Conservation (phyloP, 352 stramenopile genomes). For the Globisporangium solare region DNA sequence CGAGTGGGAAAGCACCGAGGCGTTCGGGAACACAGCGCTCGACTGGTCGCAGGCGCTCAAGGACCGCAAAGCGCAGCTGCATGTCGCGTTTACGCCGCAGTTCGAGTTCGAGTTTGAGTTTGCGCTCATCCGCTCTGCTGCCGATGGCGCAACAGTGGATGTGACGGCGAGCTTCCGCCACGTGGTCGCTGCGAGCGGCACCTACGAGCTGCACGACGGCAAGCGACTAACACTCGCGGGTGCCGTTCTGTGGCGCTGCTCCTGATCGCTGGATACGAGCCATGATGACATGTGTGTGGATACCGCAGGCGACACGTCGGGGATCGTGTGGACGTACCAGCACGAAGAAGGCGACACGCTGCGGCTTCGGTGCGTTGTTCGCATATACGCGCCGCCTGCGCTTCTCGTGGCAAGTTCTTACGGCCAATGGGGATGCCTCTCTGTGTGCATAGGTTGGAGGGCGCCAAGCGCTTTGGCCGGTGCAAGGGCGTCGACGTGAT, state of each 20-base stretch:
- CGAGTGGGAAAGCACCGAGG: slow-evolving; percentile 60
- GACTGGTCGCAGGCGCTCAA: slow-evolving; percentile 76
- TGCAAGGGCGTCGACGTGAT: slow-evolving; percentile 85
- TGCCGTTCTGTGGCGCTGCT: slow-evolving; percentile 8
- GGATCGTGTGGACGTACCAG: slow-evolving; percentile 63
- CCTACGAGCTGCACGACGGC: slow-evolving; percentile 25
- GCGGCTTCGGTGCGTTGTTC: slow-evolving; percentile 36
- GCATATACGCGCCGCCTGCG: too few relatives aligned
- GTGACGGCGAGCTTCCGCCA: slow-evolving; percentile 51
- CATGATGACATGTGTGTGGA: too few relatives aligned
- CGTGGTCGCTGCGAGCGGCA: slow-evolving; percentile 37
- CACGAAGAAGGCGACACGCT: slow-evolving; percentile 63
- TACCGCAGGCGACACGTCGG: slow-evolving; percentile 34
- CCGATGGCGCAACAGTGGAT: slow-evolving; percentile 24
- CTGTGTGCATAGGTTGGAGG: slow-evolving; percentile 45
- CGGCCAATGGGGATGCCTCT: too few relatives aligned
- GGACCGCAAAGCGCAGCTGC: slow-evolving; percentile 31
- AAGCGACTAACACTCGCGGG: slow-evolving; percentile 29
- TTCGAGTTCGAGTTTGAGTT: slow-evolving; percentile 42
- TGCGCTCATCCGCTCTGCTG: slow-evolving; percentile 17
- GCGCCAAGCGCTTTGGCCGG: slow-evolving; percentile 58
- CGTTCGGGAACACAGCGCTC: slow-evolving; percentile 70
- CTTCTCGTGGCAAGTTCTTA: too few relatives aligned
- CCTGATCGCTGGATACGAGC: background rate
- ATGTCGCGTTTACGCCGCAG: slow-evolving; percentile 34